Base-by-base conservation (phyloP, 345 rosid species). In the Rubroshorea leprosula region DNA sequence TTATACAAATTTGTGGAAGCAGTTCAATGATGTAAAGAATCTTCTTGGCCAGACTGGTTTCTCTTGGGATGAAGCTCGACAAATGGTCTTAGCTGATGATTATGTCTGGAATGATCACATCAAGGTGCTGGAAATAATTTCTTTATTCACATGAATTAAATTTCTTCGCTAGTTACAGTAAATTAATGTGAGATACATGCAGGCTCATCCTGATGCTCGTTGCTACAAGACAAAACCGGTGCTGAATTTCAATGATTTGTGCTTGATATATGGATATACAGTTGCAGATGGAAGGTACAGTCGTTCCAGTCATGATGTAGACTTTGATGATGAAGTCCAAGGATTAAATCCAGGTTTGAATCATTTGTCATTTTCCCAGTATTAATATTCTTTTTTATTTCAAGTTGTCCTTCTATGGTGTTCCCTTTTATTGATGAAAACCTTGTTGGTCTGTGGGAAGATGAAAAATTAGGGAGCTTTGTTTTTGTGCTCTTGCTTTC, bases 231-330 rank as follows among this genome's bases (percentile, higher is more conserved):
- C 86, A 13, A 90, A 86, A 68, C 57, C 88, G 6, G 80, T 86
- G 57, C 65, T 69, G 64, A 79, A 86, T 72, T 84, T 86, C 65
- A 71, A 63, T 65, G 90, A 90, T 68, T 60, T 90, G 78, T 84
- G 97, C 68, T 66, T 78, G 55, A 79, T 86, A 58, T 84, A 75
- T 77, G 97, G 88, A 55, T 77, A 84, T 75, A 72, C 85, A 1
- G 74, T 74, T 60, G 97, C 97, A 0, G 97, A 86, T 74, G 97
- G 97, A 72, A 84, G 97, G 70, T 90, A 90, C 63, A 90, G 97
- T 57, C 76, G 77, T 58, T 90, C 97, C 57, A 86, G 93, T 67
- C 95, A 90, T 74, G 97, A 90, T 67, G 4, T 75, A 41, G 89
- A 84, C 72, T 69, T 83, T 68, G 92, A 86, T 17, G 90, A 84